Base-by-base conservation (phyloP, 2,329 filamentous ascomycete species). In the Fusarium sulawesiense region DNA sequence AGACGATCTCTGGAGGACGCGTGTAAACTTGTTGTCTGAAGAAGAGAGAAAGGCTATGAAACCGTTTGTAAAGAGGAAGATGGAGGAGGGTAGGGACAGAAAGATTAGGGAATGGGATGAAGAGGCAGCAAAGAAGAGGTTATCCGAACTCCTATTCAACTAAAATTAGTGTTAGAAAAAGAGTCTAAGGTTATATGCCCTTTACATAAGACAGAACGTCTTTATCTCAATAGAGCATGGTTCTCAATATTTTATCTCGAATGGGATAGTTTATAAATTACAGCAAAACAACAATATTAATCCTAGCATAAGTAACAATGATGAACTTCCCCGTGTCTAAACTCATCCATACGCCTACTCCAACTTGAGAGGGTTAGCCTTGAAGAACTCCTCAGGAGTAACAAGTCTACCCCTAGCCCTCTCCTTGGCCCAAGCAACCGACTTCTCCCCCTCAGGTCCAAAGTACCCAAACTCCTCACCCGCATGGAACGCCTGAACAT, bases 1-100 rank as follows among this genome's bases (percentile, higher is more conserved):
- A 27, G 29, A 76, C 4, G 60, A 76, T 3, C 34, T 77, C 4
- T 80, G 73, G 73, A 78, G 71, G 60, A 69, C 72, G 16, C 75
- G 77, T 21, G 29, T 77, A 3, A 46, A 77, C 47, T 44, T 79
- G 7, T 57, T 81, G 45, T 75, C 40, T 14, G 45, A 70, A 12
- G 56, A 71, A n/a, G 76, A 79, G 51, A 47, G 44, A 49, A 58
- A 14, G 0, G 69, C 56, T 1, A 78, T 80, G 75, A 77, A 80
- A 40, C 37, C 49, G 0, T 70, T 80, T 45, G 75, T 80, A 5
- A 12, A 75, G 41, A 25, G 23, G 23, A 25, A 25, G 2, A 25
- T 25, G 6, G 21, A 68, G 27, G 76, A 79, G 49, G 58, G 61
- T 0, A 68, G 71, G 45, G 66, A 76, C 13, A 50, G 73, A 21